A percentile compares a stretch with the other conserved stretches of the same genome.
Evolutionary conservation across 352 stramenopile genomes (phyloP).

Genomic region (Plasmopara viticola): DNA sequence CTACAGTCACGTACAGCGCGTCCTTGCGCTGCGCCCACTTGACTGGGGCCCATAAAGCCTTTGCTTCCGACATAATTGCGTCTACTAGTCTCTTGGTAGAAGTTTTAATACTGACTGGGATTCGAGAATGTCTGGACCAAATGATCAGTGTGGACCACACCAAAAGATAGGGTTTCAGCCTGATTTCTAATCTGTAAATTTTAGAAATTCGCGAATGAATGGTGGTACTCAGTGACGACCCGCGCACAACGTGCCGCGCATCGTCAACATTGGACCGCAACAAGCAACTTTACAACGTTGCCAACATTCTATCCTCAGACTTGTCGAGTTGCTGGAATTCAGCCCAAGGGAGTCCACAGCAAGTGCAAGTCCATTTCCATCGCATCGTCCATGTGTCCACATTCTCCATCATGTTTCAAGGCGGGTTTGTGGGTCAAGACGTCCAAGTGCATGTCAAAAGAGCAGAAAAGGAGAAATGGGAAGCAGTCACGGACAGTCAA

Average conservation of each 20-base stretch:
- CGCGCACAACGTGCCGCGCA: constrained; percentile 45
- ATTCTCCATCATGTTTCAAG: constrained; percentile 69
- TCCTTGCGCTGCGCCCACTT: constrained; percentile 97
- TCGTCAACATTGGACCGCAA: constrained; percentile 71
- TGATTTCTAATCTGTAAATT: not conserved
- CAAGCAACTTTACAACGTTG: constrained; percentile 47
- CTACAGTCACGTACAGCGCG: constrained; percentile 95
- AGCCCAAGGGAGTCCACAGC: constrained; percentile 55
- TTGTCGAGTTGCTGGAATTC: constrained; percentile 66
- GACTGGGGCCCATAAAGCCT: constrained; percentile 81
- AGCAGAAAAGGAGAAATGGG: constrained; percentile 6
- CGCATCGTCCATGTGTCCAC: constrained; percentile 32
- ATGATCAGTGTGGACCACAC: constrained; percentile 9
- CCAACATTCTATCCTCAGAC: constrained; percentile 45
- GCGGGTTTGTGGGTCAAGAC: constrained; percentile 64
- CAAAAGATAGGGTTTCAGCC: constrained; percentile 1
- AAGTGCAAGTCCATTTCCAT: constrained; percentile 56
- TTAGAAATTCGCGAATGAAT: too few relatives aligned
- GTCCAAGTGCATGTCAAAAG: constrained; percentile 33
- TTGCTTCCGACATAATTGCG: constrained; percentile 30
- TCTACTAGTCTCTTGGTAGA: constrained; percentile 7
- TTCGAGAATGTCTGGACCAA: constrained; percentile 30
- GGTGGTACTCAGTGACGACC: constrained; percentile 29
- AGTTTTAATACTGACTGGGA: constrained; percentile 14
- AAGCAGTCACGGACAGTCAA: constrained; percentile 21